These are phyloP conservation scores for Pyracantha coccinea DNA, from an alignment of 331 rosid genomes.

Conservation along the genomic window DNA sequence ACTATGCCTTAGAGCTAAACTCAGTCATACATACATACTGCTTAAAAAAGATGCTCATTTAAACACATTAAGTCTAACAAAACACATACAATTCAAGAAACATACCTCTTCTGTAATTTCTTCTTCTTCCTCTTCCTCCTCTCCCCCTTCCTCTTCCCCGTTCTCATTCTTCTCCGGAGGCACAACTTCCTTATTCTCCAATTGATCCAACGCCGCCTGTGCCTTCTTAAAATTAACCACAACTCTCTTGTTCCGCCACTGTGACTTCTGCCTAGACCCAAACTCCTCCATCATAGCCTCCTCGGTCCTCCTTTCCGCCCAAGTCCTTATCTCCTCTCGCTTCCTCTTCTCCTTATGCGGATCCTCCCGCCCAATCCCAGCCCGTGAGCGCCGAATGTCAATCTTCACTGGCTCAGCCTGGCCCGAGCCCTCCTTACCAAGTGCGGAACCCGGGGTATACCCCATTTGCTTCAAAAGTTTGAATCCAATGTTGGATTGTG, in stretches of 20 bases:
- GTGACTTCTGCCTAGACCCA: constrained; percentile 76
- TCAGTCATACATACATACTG: background rate
- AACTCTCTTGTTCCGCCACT: constrained; percentile 64
- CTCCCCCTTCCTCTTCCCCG: constrained; percentile 41
- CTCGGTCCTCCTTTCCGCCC: constrained; percentile 44
- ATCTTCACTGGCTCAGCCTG: constrained; percentile 74
- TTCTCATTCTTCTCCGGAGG: constrained; percentile 55
- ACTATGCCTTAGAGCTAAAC: background rate
- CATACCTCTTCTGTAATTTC: constrained; percentile 75
- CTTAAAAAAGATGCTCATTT: background rate
- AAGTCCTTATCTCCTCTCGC: constrained; percentile 35
- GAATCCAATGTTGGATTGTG: constrained; percentile 89
- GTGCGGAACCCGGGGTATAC: constrained; percentile 72
- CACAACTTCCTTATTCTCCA: constrained; percentile 73
- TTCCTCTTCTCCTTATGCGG: constrained; percentile 70
- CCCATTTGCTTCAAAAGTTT: constrained; percentile 91
- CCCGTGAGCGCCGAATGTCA: constrained; percentile 78
- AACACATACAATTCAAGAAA: background rate
- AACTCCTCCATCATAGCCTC: constrained; percentile 66
- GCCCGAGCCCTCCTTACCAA: constrained; percentile 78
- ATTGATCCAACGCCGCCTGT: constrained; percentile 69
- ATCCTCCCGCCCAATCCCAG: constrained; percentile 73
- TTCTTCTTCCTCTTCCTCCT: constrained; percentile 60
- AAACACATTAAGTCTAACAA: background rate
- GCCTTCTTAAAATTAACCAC: constrained; percentile 62